Conservation (phyloP, 805 yeast species). For the Metschnikowia drakensbergensis region DNA sequence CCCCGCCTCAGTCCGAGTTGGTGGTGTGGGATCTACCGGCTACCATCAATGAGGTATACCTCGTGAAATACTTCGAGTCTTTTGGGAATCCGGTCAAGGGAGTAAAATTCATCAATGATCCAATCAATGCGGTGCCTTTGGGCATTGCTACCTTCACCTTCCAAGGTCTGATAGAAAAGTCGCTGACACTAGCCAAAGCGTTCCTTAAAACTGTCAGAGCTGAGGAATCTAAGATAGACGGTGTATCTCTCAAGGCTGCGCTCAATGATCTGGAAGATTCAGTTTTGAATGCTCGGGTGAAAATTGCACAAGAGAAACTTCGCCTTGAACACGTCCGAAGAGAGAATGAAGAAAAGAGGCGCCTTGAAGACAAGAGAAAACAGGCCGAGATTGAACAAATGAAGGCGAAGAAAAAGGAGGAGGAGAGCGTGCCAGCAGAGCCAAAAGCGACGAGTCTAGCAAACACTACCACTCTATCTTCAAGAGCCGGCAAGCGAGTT, state of each 20-base stretch:
- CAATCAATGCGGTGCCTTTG: slow-evolving; percentile 71
- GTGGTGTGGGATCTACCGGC: slow-evolving; percentile 65
- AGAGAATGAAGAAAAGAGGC: slow-evolving; percentile 17
- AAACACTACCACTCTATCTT: slow-evolving; percentile 35
- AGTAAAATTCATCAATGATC: slow-evolving; percentile 60
- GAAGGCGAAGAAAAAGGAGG: slow-evolving; percentile 7
- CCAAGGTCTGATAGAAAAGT: slow-evolving; percentile 50
- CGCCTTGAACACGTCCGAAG: slow-evolving; percentile 23
- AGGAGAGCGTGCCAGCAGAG: not conserved
- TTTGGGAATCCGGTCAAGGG: slow-evolving; percentile 61
- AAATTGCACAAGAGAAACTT: slow-evolving; percentile 28
- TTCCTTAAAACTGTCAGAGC: slow-evolving; percentile 25
- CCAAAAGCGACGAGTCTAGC: slow-evolving; percentile 17
- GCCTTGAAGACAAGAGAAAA: slow-evolving; percentile 2
- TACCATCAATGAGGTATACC: slow-evolving; percentile 44
- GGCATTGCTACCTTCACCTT: slow-evolving; percentile 66
- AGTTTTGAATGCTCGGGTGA: slow-evolving; percentile 29
- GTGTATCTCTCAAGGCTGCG: slow-evolving; percentile 50
- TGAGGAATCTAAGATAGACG: slow-evolving; percentile 43
- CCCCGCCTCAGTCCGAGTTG: slow-evolving; percentile 66
- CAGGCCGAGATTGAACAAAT: not conserved
- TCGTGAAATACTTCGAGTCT: slow-evolving; percentile 49
- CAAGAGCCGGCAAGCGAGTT: slow-evolving; percentile 28
- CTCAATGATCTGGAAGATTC: slow-evolving; percentile 45
- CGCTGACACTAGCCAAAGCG: slow-evolving; percentile 35